Conservation (phyloP, 352 stramenopile species). For the Phytophthora melonis region DNA sequence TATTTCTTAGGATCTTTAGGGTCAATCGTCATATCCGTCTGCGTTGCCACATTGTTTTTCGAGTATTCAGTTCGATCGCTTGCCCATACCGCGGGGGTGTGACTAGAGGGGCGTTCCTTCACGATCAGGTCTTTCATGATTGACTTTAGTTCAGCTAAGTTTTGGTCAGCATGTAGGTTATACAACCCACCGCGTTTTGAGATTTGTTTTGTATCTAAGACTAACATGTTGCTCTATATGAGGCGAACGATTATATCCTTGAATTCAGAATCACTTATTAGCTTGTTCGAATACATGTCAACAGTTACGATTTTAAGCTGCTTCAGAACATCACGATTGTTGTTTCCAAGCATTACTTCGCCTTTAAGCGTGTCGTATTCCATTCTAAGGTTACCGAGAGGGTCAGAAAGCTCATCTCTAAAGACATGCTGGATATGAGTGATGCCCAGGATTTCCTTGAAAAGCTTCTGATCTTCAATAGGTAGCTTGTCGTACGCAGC, state of each 20-base stretch:
- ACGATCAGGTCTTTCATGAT: slow-evolving; percentile 18
- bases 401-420: slow-evolving; percentile 6
- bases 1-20: too few species aligned
- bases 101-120: neutral
- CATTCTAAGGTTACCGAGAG: neutral
- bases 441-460: neutral
- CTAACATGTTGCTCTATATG: neutral
- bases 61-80: neutral
- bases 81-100: neutral
- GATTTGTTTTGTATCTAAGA: neutral
- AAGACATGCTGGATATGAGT: slow-evolving; percentile 1
- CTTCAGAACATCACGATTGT: slow-evolving; percentile 13
- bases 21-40: too few species aligned
- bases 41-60: neutral
- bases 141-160: slow-evolving; percentile 17
- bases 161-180: slow-evolving; percentile 11
- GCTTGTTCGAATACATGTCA: slow-evolving; percentile 14
- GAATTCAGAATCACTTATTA: slow-evolving; percentile 9
- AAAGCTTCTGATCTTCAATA: slow-evolving; percentile 4
- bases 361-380: slow-evolving; percentile 18
- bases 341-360: slow-evolving; percentile 20
- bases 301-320: slow-evolving; percentile 18
- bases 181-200: slow-evolving; percentile 3
- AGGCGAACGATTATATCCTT: slow-evolving; percentile 8
- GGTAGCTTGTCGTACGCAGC: neutral